Evolutionary conservation across 768 basidiomycete species (phyloP).

Genomic region (Nidularia pulvinata): DNA sequence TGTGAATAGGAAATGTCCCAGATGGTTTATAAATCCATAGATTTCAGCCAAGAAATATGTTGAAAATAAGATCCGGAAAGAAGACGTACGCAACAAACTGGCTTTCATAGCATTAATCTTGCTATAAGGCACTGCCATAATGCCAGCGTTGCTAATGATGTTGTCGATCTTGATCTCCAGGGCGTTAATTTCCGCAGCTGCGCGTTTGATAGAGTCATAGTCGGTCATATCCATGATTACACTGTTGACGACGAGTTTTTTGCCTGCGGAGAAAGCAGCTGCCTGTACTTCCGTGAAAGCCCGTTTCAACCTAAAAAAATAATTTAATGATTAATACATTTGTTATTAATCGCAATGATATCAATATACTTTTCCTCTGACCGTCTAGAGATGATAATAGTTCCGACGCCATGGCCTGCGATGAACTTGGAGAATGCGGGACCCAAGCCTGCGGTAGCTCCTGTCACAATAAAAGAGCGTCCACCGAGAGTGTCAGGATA

Average conservation of each 20-base stretch:
- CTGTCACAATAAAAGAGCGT: neutral
- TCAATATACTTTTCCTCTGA: neutral
- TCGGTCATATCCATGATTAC: neutral
- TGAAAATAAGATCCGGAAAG: neutral
- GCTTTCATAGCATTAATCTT: neutral
- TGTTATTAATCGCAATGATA: neutral
- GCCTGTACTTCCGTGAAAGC: neutral
- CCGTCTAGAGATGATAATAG: neutral
- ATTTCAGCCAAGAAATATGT: neutral
- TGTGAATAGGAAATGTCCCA: neutral
- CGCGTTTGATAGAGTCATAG: neutral
- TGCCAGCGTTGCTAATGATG: neutral
- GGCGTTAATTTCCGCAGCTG: neutral
- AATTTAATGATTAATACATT: no score
- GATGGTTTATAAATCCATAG: neutral
- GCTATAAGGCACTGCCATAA: neutral
- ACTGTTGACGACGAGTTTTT: neutral
- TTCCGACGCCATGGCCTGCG: neutral
- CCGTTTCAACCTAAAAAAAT: neutral
- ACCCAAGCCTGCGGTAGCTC: neutral
- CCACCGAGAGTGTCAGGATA: neutral
- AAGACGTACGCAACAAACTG: neutral
- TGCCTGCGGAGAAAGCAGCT: neutral
- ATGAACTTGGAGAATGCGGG: neutral
- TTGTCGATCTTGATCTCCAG: neutral